These are phyloP conservation scores for Didymella glomerata DNA, from an alignment of 2,329 filamentous ascomycete genomes.

Conservation along the genomic window DNA sequence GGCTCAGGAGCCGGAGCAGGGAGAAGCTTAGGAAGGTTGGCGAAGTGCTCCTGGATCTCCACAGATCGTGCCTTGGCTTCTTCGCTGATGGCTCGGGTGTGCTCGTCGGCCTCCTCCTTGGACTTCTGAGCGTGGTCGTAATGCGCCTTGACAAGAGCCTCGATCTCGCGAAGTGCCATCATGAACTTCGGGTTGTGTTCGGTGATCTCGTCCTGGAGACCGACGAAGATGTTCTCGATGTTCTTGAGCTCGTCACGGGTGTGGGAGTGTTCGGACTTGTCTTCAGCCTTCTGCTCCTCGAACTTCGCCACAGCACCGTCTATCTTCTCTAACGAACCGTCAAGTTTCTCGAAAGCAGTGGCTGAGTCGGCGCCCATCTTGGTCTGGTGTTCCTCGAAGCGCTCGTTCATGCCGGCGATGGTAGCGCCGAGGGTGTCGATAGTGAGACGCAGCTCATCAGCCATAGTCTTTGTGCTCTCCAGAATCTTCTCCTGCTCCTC, in stretches of 20 bases:
- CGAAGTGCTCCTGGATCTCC: constrained; percentile 53
- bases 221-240: constrained; percentile 75
- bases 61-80: constrained; percentile 55
- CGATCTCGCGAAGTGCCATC: constrained; percentile 84
- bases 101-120: constrained; percentile 55
- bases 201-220: constrained; percentile 77
- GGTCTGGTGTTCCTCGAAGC: constrained; percentile 82
- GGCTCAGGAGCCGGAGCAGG: constrained; percentile 50
- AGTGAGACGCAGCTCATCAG: constrained; percentile 86
- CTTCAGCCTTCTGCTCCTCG: constrained; percentile 77
- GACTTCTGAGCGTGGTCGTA: constrained; percentile 82
- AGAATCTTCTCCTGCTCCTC: constrained; percentile 77
- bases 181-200: constrained; percentile 91
- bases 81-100: constrained; percentile 53
- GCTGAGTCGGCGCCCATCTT: constrained; percentile 88
- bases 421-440: constrained; percentile 82
- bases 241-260: constrained; percentile 84
- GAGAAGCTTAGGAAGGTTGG: constrained; percentile 55
- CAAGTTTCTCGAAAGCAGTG: constrained; percentile 80
- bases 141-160: constrained; percentile 82
- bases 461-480: constrained; percentile 76
- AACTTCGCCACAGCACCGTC: constrained; percentile 79
- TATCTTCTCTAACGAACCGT: constrained; percentile 70
- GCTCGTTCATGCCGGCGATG: constrained; percentile 59
- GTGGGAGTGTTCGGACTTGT: constrained; percentile 80